A percentile compares a stretch with the other conserved stretches of the same genome.
phyloP scores from a whole-genome alignment of 2,329 filamentous ascomycete species.

The Claviceps spartinae region DNA sequence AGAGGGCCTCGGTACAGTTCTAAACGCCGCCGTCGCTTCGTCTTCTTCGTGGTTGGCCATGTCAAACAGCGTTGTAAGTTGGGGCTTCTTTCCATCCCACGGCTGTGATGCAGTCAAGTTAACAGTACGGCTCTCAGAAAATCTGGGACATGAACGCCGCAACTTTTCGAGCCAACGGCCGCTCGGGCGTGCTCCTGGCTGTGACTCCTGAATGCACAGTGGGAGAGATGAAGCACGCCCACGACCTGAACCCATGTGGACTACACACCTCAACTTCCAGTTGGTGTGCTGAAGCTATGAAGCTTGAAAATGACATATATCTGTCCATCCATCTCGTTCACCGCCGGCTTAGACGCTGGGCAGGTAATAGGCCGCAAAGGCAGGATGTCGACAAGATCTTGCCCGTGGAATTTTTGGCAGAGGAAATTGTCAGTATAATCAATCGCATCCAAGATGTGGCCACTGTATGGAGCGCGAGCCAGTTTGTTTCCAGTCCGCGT shows the following conservation, averaged over 20 bases:
- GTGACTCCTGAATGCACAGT: conserved; percentile 14
- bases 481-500: conserved; percentile 6
- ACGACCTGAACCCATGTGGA: conserved; percentile 5
- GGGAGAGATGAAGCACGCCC: conserved; percentile 7
- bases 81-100: neutral
- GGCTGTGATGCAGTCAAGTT: neutral
- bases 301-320: conserved; percentile 7
- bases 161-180: conserved; percentile 7
- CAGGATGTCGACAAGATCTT: neutral
- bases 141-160: conserved; percentile 15
- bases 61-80: conserved; percentile 12
- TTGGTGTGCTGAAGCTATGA: conserved; percentile 8
- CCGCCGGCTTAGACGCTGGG: neutral
- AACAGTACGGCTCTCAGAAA: conserved; percentile 10
- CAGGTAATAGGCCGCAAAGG: neutral
- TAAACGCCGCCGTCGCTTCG: conserved; percentile 12
- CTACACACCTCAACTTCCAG: neutral
- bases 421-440: conserved; percentile 1
- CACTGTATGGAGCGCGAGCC: conserved; percentile 8
- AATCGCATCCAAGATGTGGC: conserved; percentile 1
- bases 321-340: conserved; percentile 6
- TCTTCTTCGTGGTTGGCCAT: conserved; percentile 13
- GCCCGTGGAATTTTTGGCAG: conserved; percentile 1
- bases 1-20: conserved; percentile 12
- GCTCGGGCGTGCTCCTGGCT: conserved; percentile 14